Evolutionary conservation across 768 basidiomycete species (phyloP).

Genomic region (Russula abietina): DNA sequence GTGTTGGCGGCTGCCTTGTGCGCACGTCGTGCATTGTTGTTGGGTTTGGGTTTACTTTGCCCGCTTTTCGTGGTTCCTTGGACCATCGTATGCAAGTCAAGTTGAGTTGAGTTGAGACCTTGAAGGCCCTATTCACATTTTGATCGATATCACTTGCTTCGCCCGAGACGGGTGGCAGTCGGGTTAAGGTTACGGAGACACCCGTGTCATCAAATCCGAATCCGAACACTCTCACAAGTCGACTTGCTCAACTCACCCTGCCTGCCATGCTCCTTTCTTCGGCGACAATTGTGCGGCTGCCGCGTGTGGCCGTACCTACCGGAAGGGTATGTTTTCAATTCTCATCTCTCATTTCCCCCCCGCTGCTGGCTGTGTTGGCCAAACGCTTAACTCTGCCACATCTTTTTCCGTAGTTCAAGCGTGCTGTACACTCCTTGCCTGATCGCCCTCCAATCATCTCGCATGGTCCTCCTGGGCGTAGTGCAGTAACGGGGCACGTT

Average conservation of each 20-base stretch:
- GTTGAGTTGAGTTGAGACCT: neutral
- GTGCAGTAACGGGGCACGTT: constrained; percentile 82
- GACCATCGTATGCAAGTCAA: constrained; percentile 50
- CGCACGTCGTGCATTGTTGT: constrained; percentile 50
- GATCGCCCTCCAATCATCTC: constrained; percentile 60
- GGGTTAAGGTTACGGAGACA: constrained; percentile 23
- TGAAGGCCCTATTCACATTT: neutral
- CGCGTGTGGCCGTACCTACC: constrained; percentile 10
- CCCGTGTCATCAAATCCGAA: neutral
- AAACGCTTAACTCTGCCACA: neutral
- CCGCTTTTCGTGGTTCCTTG: constrained; percentile 87
- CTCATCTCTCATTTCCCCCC: neutral
- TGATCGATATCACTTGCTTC: neutral
- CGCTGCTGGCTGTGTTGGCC: neutral
- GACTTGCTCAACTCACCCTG: neutral
- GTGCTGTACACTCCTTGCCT: constrained; percentile 63
- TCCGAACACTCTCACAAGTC: neutral
- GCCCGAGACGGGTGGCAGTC: no score
- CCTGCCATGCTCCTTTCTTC: constrained; percentile 39
- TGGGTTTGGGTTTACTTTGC: constrained; percentile 42
- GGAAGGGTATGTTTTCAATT: constrained; percentile 17
- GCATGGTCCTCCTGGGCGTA: constrained; percentile 76
- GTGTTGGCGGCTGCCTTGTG: constrained; percentile 61
- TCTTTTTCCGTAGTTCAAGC: constrained; percentile 37
- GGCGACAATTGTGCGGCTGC: constrained; percentile 17